Conservation (phyloP, 768 basidiomycete species). For the Lepiota subincarnata region DNA sequence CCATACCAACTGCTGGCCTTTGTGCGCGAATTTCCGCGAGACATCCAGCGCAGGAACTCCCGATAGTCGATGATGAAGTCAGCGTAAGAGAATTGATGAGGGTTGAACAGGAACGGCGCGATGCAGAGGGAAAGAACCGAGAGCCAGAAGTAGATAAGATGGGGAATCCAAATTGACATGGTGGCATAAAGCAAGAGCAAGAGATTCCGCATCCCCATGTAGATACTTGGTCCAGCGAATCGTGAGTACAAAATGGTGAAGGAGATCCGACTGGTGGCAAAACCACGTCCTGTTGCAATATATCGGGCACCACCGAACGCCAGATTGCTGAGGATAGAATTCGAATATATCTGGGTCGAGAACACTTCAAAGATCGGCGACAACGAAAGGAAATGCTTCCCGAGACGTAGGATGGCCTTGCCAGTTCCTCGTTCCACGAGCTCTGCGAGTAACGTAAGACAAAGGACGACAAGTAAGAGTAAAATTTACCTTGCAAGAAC, state of each 20-base stretch:
- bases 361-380: constrained; percentile 99
- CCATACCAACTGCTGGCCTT: constrained; percentile 99
- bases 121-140: constrained; percentile 93
- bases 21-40: constrained; percentile 92
- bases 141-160: constrained; percentile 98
- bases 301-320: constrained; percentile 98
- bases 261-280: constrained; percentile 93
- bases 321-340: constrained; percentile 95
- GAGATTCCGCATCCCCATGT: constrained; percentile 95
- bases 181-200: constrained; percentile 88
- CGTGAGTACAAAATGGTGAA: constrained; percentile 98
- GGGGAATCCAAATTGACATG: constrained; percentile 88
- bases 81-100: constrained; percentile 96
- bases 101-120: constrained; percentile 98
- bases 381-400: constrained; percentile 94
- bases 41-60: constrained; percentile 99
- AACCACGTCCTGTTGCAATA: constrained; percentile 98
- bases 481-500: constrained; percentile 82
- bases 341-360: constrained; percentile 97
- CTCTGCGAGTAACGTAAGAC: constrained; percentile 45
- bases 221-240: constrained; percentile 99
- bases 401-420: constrained; percentile 88
- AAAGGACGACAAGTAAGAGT: neutral
- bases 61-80: constrained; percentile 99
- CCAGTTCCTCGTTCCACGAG: constrained; percentile 95